Conservation (phyloP, 1,139 yeast species). For the Saccharomyces hybrid region DNA sequence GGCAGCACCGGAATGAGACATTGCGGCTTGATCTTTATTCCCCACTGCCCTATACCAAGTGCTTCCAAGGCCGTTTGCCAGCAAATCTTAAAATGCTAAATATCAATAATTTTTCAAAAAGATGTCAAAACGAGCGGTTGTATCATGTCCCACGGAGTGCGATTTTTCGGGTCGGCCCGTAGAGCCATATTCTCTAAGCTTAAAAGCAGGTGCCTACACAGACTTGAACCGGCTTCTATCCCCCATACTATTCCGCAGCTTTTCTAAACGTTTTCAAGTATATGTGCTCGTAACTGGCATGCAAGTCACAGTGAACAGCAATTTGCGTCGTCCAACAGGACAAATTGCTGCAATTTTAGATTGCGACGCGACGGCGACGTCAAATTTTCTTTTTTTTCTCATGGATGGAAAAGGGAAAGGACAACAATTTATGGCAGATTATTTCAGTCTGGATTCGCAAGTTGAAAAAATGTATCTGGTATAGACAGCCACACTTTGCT, state of each 20-base stretch:
- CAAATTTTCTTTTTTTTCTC: not conserved
- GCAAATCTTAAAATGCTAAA: not conserved
- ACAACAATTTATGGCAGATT: not conserved
- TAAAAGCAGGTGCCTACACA: not conserved
- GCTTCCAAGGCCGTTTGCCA: not conserved
- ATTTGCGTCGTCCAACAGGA: not conserved
- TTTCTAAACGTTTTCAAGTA: not conserved
- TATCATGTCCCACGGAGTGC: not conserved
- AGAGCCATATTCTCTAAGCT: not conserved
- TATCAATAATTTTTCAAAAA: not conserved
- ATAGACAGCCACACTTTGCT: not conserved
- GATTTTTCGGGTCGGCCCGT: not conserved
- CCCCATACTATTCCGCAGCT: not conserved
- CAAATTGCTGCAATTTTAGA: not conserved
- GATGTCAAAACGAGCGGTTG: not conserved
- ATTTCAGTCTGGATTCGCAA: not conserved
- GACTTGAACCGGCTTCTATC: no score
- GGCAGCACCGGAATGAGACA: conserved; percentile 55
- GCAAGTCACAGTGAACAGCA: not conserved
- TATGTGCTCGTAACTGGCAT: not conserved
- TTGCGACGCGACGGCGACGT: not conserved
- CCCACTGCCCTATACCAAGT: not conserved
- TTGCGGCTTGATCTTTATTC: conserved; percentile 3
- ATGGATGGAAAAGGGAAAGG: not conserved
- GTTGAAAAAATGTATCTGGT: not conserved